Percentiles rank a stretch among this genome's conserved stretches.
These are phyloP conservation scores for Torulaspora delbrueckii DNA, from an alignment of 805 yeast species.

Conservation along the genomic window DNA sequence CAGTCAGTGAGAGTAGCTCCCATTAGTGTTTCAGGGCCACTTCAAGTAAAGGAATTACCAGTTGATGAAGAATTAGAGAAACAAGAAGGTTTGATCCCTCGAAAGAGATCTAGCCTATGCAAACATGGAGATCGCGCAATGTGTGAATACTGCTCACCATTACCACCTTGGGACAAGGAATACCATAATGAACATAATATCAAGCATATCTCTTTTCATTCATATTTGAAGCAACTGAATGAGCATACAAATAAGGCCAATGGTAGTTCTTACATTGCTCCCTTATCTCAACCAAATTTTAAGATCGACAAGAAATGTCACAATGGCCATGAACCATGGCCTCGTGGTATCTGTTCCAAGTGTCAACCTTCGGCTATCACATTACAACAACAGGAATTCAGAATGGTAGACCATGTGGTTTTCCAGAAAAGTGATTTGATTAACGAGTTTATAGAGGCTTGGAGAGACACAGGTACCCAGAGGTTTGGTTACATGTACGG, in stretches of 20 bases:
- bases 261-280: conserved; percentile 70
- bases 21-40: conserved; percentile 6
- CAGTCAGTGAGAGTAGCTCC: conserved; percentile 14
- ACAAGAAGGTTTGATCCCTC: conserved; percentile 65
- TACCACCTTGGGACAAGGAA: conserved; percentile 88
- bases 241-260: conserved; percentile 54
- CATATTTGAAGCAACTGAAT: conserved; percentile 69
- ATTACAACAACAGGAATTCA: conserved; percentile 77
- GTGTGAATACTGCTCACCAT: conserved; percentile 96
- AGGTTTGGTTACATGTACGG: conserved; percentile 86
- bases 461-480: conserved; percentile 88
- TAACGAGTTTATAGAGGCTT: conserved; percentile 78
- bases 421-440: conserved; percentile 69
- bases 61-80: conserved; percentile 65
- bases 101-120: conserved; percentile 62
- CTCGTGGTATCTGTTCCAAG: conserved; percentile 88
- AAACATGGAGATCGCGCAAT: conserved; percentile 89
- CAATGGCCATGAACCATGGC: conserved; percentile 90
- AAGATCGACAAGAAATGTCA: conserved; percentile 58
- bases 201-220: conserved; percentile 85
- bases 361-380: conserved; percentile 97
- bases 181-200: conserved; percentile 71
- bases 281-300: conserved; percentile 68
- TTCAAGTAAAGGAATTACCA: conserved; percentile 47
- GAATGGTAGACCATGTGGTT: conserved; percentile 98